phyloP scores from a whole-genome alignment of 2,329 filamentous ascomycete species.

The Polytolypa hystricis region DNA sequence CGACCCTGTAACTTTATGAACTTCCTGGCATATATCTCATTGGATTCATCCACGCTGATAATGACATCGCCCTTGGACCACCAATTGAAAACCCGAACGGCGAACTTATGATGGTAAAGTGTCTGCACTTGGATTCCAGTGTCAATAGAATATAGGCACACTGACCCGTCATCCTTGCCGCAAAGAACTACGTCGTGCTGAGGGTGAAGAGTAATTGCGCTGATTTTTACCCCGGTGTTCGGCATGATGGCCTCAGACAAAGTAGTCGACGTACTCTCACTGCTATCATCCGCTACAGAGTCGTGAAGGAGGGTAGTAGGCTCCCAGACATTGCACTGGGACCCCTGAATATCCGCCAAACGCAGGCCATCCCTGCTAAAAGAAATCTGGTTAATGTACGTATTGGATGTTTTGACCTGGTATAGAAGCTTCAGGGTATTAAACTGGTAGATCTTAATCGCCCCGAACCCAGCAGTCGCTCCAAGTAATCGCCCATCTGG shows the following conservation, averaged over 20 bases:
- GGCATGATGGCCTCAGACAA: slow-evolving; percentile 15
- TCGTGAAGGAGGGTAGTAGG: slow-evolving; percentile 13
- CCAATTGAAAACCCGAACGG: slow-evolving; percentile 21
- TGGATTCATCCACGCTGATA: slow-evolving; percentile 20
- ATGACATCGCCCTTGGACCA: slow-evolving; percentile 16
- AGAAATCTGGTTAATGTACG: slow-evolving; percentile 22
- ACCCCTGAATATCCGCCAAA: slow-evolving; percentile 26
- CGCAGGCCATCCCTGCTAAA: slow-evolving; percentile 23
- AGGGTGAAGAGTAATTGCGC: slow-evolving; percentile 18
- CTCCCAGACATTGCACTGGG: slow-evolving; percentile 30
- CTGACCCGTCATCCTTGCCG: slow-evolving; percentile 27
- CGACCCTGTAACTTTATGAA: neutral
- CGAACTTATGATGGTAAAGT: slow-evolving; percentile 21
- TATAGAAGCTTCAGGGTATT: slow-evolving; percentile 21
- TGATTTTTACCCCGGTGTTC: slow-evolving; percentile 20
- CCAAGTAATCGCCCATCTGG: slow-evolving; percentile 19
- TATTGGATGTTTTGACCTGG: slow-evolving; percentile 15
- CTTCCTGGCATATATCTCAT: slow-evolving; percentile 10
- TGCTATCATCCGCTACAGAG: slow-evolving; percentile 18
- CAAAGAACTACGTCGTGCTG: slow-evolving; percentile 21
- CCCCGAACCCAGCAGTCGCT: slow-evolving; percentile 14
- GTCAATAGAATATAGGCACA: slow-evolving; percentile 21
- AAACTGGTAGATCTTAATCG: slow-evolving; percentile 22
- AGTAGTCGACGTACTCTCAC: slow-evolving; percentile 13
- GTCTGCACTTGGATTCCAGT: slow-evolving; percentile 15